Base-by-base conservation (phyloP, 2,329 filamentous ascomycete genomes). In the Akanthomyces lecanii region DNA sequence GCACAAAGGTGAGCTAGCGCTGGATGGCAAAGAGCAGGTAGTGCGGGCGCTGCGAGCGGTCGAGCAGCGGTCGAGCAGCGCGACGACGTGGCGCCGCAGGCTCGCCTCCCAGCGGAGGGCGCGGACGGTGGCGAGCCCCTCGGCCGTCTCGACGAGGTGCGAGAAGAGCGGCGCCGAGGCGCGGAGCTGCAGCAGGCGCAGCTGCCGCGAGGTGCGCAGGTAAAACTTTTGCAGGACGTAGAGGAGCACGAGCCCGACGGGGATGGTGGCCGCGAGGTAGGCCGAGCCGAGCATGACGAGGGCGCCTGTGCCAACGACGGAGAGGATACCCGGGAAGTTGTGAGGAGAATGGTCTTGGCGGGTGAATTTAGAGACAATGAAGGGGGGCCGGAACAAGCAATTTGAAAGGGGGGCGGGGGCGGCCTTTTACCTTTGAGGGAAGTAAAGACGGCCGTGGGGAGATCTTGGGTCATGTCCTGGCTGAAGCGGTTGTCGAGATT, bases 81-180 rank as follows among this genome's bases (percentile, higher is more conserved):
- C 64, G 18, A 78, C 70, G 63, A 81, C 82, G 62, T 75, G 76
- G 30, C 76, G 66, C 38, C 76, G 71, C 61, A 78, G 75, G 5
- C 72, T 68, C 1, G 71, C 68, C 47, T 79, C 73, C 83, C 83
- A 85, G 5, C 78, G 77, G 63, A 83, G 84, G 3, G 82, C 80
- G 23, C 82, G 77, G 48, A 83, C 79, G 0, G 79, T 82, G 0
- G 73, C 66, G 1, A 82, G 64, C 0, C 80, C 80, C 18, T 74
- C 71, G 0, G 81, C 65, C 5, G 77, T 77, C 62, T 83, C 81
- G 23, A 75, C 70, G 23, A 77, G 73, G 25, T 69, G 67, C 0
- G 71, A 71, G 53, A 74, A 75, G 0, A 76, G 63, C 2, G 72
- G 73, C 5, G 68, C 67, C 55, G 72, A 73, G 4, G 72, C 69